These are phyloP conservation scores for Tilletia indica DNA, from an alignment of 1,284 basidiomycete genomes.

Conservation along the genomic window DNA sequence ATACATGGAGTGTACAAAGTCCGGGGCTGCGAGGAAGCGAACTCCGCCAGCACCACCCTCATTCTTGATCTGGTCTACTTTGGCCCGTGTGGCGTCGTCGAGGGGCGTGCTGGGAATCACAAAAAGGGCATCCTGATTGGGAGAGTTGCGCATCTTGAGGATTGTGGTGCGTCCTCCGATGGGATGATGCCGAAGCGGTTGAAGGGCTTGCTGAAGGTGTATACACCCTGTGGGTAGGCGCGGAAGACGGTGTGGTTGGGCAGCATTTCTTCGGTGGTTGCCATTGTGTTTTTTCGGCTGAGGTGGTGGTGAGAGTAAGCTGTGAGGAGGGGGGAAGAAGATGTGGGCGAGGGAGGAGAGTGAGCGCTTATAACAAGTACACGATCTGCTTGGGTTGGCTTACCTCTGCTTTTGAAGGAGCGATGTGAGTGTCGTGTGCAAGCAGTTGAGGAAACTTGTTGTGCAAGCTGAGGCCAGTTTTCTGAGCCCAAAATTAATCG, in stretches of 20 bases:
- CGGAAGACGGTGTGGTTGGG: constrained; percentile 24
- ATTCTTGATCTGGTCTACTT: constrained; percentile 65
- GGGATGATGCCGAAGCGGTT: constrained; percentile 50
- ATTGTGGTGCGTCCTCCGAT: constrained; percentile 65
- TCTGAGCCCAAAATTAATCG: too few relatives aligned
- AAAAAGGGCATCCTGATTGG: constrained; percentile 64
- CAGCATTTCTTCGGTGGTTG: neutral
- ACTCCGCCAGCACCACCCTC: constrained; percentile 63
- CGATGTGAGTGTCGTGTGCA: too few relatives aligned
- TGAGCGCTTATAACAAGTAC: neutral
- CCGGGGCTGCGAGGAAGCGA: constrained; percentile 59
- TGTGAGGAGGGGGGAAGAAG: neutral
- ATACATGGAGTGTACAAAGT: constrained; percentile 60
- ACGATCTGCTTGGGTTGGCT: too few relatives aligned
- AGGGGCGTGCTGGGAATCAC: constrained; percentile 81
- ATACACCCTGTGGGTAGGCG: constrained; percentile 36
- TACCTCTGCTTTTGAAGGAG: too few relatives aligned
- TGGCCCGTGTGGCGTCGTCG: constrained; percentile 67
- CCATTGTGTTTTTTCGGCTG: neutral
- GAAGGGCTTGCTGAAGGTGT: constrained; percentile 55
- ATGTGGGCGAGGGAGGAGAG: neutral
- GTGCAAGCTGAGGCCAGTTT: too few relatives aligned
- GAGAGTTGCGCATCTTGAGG: constrained; percentile 69
- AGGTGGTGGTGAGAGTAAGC: neutral
- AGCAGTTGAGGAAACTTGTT: too few relatives aligned